phyloP scores from a whole-genome alignment of 106 monocot species.

The Dendrobium chrysotoxum region DNA sequence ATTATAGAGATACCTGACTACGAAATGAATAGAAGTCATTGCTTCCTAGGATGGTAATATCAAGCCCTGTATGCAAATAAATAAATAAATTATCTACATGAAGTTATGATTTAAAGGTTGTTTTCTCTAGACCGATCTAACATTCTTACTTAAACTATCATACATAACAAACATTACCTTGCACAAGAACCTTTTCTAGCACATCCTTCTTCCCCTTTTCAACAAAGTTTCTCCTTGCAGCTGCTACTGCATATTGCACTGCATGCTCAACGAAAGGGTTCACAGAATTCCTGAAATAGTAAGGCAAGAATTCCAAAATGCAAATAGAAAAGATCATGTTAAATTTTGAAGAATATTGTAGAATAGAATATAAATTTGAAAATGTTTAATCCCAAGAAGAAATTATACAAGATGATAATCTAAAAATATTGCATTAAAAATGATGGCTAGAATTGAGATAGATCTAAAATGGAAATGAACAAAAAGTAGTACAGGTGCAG shows the following conservation, averaged over 20 bases:
- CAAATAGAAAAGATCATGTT: neutral
- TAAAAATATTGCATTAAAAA: neutral
- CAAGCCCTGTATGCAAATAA: conserved; percentile 55
- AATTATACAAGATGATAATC: neutral
- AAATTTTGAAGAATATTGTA: neutral
- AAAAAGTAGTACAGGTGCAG: neutral
- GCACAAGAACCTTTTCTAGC: conserved; percentile 67
- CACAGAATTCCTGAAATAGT: conserved; percentile 51
- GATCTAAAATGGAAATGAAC: neutral
- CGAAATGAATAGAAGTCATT: conserved; percentile 98
- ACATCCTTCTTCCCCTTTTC: conserved; percentile 43
- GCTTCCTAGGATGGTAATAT: conserved; percentile 86
- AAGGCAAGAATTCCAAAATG: conserved; percentile 6
- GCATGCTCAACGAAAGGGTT: conserved; percentile 98
- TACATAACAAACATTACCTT: conserved; percentile 34
- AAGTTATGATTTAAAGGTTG: neutral
- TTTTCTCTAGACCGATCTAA: neutral
- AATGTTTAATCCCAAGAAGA: neutral
- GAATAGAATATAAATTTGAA: neutral
- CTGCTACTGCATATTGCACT: conserved; percentile 76
- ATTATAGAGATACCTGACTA: conserved; percentile 46
- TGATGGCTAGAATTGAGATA: neutral
- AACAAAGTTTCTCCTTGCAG: conserved; percentile 40
- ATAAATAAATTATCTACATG: conserved; percentile 1
- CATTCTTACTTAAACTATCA: neutral